Percentiles rank a stretch among this genome's conserved stretches.
Evolutionary conservation across 768 basidiomycete genomes (phyloP).

Genomic region (Leccinellum luteum): DNA sequence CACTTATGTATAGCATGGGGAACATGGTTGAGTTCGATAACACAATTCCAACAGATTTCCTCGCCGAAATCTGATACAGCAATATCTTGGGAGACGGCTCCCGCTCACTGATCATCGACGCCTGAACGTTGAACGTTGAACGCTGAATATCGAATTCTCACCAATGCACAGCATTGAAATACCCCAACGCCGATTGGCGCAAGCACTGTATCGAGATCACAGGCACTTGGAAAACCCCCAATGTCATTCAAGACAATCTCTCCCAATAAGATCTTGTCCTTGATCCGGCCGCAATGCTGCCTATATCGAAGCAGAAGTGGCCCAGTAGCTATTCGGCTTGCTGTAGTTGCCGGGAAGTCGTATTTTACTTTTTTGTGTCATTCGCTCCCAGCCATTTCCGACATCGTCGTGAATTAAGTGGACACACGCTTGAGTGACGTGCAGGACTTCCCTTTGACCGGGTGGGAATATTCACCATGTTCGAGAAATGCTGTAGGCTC

Average conservation of each 20-base stretch:
- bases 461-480: not conserved
- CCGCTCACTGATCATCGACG: not conserved
- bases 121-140: not conserved
- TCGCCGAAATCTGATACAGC: not conserved
- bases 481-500: not conserved
- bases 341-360: not conserved
- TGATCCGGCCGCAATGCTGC: not conserved
- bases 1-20: not conserved
- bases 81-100: constrained; percentile 7
- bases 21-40: not conserved
- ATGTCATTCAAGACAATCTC: constrained; percentile 2
- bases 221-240: not conserved
- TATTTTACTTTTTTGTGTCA: not conserved
- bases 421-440: not conserved
- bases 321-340: not conserved
- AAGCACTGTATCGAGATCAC: constrained; percentile 2
- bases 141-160: constrained; percentile 3
- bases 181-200: not conserved
- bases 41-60: not conserved
- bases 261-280: not conserved
- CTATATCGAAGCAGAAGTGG: not conserved
- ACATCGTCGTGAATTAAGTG: not conserved
- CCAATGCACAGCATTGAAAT: constrained; percentile 4
- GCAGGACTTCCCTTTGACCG: not conserved
- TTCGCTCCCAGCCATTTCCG: constrained; percentile 1